phyloP scores from a whole-genome alignment of 257 asterid genomes.

The Solanum chiquidenum region DNA sequence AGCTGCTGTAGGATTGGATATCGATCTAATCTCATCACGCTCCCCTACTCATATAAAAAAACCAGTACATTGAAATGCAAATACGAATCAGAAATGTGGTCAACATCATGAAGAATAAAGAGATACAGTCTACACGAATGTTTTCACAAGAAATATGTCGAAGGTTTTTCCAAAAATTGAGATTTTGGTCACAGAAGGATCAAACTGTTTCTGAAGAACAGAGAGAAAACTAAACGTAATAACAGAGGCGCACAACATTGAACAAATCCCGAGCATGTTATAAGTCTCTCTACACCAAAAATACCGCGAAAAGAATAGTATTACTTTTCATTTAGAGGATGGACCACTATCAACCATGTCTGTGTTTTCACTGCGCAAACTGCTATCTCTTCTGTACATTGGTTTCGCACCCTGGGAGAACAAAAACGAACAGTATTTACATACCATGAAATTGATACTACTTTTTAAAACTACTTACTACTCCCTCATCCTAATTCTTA shows the following conservation, averaged over 20 bases:
- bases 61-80: background rate
- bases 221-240: background rate
- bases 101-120: background rate
- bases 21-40: background rate
- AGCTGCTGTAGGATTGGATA: background rate
- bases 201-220: background rate
- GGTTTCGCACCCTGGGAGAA: conserved; percentile 45
- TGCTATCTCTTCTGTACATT: conserved; percentile 24
- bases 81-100: background rate
- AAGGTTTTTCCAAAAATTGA: background rate
- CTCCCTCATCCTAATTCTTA: background rate
- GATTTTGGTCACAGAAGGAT: background rate
- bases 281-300: background rate
- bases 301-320: background rate
- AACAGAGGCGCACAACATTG: background rate
- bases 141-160: background rate
- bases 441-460: background rate
- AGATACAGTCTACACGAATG: background rate
- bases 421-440: background rate
- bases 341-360: conserved; percentile 2
- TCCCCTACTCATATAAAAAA: background rate
- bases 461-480: too few relatives aligned
- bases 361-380: conserved; percentile 28
- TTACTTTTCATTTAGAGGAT: conserved; percentile 7
- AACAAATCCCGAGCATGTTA: background rate